These are phyloP conservation scores for Dionaea muscipula DNA, from an alignment of 179 eudicot genomes.

Conservation along the genomic window DNA sequence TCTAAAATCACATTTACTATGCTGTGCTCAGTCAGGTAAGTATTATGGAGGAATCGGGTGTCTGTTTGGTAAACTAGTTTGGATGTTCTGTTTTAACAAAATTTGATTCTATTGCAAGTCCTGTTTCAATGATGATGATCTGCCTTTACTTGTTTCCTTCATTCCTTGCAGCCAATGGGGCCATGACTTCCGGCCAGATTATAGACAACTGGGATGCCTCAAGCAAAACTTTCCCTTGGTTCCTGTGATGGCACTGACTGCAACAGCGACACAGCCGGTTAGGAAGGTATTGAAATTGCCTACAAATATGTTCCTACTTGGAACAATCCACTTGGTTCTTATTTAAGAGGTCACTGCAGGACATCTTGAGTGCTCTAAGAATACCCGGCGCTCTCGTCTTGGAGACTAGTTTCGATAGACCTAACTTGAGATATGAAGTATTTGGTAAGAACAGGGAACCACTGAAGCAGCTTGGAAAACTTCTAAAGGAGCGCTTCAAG, in stretches of 20 bases:
- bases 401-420: constrained; percentile 87
- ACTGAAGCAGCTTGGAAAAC: constrained; percentile 63
- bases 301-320: too few species aligned
- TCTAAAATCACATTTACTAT: too few species aligned
- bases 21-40: too few species aligned
- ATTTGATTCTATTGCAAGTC: too few species aligned
- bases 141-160: constrained; percentile 12
- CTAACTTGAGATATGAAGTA: constrained; percentile 88
- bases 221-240: constrained; percentile 73
- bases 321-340: too few species aligned
- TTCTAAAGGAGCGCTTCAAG: constrained; percentile 54
- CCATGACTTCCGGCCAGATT: constrained; percentile 98
- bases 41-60: too few species aligned
- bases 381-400: constrained; percentile 79
- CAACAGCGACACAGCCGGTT: constrained; percentile 84
- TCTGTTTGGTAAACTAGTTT: too few species aligned
- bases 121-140: too few species aligned
- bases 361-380: constrained; percentile 58
- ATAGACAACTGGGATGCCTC: constrained; percentile 70
- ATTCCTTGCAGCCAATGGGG: constrained; percentile 85
- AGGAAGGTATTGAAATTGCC: constrained; percentile 58
- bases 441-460: constrained; percentile 62
- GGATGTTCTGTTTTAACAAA: too few species aligned
- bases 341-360: constrained; percentile 37
- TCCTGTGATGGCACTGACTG: constrained; percentile 98